Conservation (phyloP, 208 protist species). For the Leishmania arabica region DNA sequence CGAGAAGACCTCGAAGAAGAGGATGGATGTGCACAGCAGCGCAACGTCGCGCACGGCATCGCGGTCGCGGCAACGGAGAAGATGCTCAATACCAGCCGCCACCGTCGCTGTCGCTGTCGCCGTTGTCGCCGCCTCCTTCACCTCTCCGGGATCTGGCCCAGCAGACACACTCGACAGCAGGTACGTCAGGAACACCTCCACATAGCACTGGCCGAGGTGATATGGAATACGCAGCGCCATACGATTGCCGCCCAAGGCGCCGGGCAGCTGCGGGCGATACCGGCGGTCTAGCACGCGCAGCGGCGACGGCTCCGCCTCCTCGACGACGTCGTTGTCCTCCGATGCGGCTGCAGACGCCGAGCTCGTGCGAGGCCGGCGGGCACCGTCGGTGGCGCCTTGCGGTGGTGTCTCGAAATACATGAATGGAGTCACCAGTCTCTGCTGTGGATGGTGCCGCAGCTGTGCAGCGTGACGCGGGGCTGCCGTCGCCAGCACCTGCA, state of each 20-base stretch:
- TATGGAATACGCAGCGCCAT: constrained; percentile 51
- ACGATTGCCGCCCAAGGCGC: constrained; percentile 27
- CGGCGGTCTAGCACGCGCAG: constrained; percentile 7
- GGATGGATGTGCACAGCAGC: constrained; percentile 55
- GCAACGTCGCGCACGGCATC: constrained; percentile 50
- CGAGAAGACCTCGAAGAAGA: constrained; percentile 69
- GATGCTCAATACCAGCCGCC: not conserved
- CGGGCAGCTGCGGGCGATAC: constrained; percentile 12
- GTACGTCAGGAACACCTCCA: constrained; percentile 13
- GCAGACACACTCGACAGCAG: constrained; percentile 11
- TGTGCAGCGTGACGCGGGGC: not conserved
- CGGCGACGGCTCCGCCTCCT: not conserved
- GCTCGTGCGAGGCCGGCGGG: not conserved
- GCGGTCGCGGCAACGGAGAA: constrained; percentile 7
- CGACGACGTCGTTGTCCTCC: not conserved
- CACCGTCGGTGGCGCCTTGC: not conserved
- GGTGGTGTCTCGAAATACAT: constrained; percentile 21
- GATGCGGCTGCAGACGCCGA: not conserved
- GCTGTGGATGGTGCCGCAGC: not conserved
- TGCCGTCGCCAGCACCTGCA: not conserved
- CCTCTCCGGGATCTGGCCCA: not conserved
- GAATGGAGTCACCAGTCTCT: not conserved
- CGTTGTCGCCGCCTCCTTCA: not conserved
- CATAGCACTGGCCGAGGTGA: constrained; percentile 54
- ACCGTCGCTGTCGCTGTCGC: not conserved